phyloP scores from a whole-genome alignment of 1,284 basidiomycete species.

The Binderoboletus segoi region DNA sequence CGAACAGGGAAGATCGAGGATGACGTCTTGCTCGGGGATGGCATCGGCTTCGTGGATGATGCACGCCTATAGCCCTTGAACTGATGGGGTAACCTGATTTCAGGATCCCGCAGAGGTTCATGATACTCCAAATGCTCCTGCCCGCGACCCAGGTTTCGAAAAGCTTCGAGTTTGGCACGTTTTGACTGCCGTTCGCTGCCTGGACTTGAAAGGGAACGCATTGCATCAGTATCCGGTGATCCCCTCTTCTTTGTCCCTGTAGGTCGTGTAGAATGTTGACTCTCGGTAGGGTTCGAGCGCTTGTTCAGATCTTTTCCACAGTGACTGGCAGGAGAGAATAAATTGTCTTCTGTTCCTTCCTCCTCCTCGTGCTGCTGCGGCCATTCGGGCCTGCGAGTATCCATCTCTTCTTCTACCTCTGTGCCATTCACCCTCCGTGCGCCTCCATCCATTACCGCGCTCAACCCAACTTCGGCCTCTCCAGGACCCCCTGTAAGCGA shows the following conservation, averaged over 20 bases:
- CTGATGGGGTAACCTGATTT: conserved; percentile 2
- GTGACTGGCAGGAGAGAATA: conserved; percentile 9
- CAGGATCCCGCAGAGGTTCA: conserved; percentile 22
- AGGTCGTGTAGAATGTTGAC: neutral
- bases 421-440: neutral
- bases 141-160: conserved; percentile 12
- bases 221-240: conserved; percentile 27
- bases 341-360: conserved; percentile 6
- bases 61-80: conserved; percentile 12
- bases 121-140: conserved; percentile 19
- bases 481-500: neutral
- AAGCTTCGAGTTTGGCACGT: conserved; percentile 26
- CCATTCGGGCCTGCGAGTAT: neutral
- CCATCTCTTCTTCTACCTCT: conserved; percentile 4
- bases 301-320: neutral
- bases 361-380: neutral
- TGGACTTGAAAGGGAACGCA: conserved; percentile 13
- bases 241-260: conserved; percentile 26
- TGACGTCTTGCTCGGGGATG: conserved; percentile 19
- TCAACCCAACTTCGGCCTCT: neutral
- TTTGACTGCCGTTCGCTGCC: conserved; percentile 21
- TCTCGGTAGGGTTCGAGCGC: neutral
- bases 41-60: conserved; percentile 22
- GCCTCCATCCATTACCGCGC: neutral
- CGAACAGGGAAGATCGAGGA: conserved; percentile 22